These are phyloP conservation scores for Rhodomyrtus tomentosa DNA, from an alignment of 345 rosid genomes.

Conservation along the genomic window DNA sequence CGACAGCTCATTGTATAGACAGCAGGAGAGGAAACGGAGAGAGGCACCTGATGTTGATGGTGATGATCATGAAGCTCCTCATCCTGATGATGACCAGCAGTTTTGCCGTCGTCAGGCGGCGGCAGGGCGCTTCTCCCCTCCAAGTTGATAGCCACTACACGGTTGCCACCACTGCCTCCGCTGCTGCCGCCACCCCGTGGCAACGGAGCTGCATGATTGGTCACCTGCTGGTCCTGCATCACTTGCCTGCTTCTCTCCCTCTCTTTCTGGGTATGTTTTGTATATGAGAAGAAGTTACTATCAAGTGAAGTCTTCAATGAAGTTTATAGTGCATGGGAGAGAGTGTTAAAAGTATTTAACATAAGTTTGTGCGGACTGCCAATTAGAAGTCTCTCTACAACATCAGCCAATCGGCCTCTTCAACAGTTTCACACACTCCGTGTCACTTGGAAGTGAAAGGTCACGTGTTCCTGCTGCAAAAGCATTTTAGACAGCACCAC, in stretches of 20 bases:
- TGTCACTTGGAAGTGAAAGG: too few species aligned
- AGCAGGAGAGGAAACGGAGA: too few species aligned
- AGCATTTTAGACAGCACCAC: too few species aligned
- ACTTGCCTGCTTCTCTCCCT: not conserved
- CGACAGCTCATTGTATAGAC: too few species aligned
- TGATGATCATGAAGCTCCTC: not conserved
- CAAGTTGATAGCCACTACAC: conserved; percentile 16
- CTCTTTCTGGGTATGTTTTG: not conserved
- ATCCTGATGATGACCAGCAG: not conserved
- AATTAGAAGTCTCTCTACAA: too few species aligned
- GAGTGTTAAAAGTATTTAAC: too few species aligned
- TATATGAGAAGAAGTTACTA: not conserved
- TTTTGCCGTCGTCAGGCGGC: not conserved
- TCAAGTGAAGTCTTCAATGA: too few species aligned
- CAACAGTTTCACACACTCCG: too few species aligned
- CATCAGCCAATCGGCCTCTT: too few species aligned
- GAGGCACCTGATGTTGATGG: not conserved
- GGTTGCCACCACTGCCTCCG: conserved; percentile 14
- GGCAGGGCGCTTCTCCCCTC: conserved; percentile 1
- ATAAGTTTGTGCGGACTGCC: too few species aligned
- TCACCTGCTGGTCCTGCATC: not conserved
- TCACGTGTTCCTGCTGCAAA: too few species aligned
- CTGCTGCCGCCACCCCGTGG: not conserved
- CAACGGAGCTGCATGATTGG: not conserved
- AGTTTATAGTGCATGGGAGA: too few species aligned